Percentiles rank a stretch among this genome's conserved stretches.
Evolutionary conservation across 768 basidiomycete species (phyloP).

Genomic region (Pulveroboletus sp.): DNA sequence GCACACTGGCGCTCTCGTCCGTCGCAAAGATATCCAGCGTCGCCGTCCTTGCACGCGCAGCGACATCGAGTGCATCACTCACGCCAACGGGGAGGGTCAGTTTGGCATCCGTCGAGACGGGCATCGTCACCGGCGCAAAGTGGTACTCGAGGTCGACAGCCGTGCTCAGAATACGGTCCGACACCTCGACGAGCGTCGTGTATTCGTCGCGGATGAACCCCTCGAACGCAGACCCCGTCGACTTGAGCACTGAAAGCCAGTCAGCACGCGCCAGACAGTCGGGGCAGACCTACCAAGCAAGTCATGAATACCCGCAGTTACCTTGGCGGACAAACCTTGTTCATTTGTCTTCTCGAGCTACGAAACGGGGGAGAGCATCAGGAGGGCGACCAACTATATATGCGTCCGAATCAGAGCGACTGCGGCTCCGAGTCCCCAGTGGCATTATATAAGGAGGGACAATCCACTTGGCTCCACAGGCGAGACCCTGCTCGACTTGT

Average conservation of each 20-base stretch:
- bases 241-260: slow-evolving; percentile 69
- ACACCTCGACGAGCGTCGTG: slow-evolving; percentile 81
- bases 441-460: slow-evolving; percentile 14
- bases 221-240: slow-evolving; percentile 82
- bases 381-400: background rate
- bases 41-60: slow-evolving; percentile 48
- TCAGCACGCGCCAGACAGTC: background rate
- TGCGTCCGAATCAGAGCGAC: background rate
- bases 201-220: slow-evolving; percentile 82
- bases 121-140: slow-evolving; percentile 49
- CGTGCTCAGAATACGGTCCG: slow-evolving; percentile 90
- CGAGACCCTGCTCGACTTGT: slow-evolving; percentile 15
- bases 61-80: slow-evolving; percentile 59
- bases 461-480: slow-evolving; percentile 20
- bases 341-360: slow-evolving; percentile 72
- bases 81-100: no score
- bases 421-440: background rate
- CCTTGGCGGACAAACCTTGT: slow-evolving; percentile 56
- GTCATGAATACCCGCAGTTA: slow-evolving; percentile 73
- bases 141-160: slow-evolving; percentile 75
- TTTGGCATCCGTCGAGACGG: slow-evolving; percentile 48
- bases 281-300: slow-evolving; percentile 58
- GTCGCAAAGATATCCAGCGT: slow-evolving; percentile 82
- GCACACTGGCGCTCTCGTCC: slow-evolving; percentile 90
- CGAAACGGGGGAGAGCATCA: background rate